Conservation (phyloP, 106 monocot species). For the Triglochin maritima region DNA sequence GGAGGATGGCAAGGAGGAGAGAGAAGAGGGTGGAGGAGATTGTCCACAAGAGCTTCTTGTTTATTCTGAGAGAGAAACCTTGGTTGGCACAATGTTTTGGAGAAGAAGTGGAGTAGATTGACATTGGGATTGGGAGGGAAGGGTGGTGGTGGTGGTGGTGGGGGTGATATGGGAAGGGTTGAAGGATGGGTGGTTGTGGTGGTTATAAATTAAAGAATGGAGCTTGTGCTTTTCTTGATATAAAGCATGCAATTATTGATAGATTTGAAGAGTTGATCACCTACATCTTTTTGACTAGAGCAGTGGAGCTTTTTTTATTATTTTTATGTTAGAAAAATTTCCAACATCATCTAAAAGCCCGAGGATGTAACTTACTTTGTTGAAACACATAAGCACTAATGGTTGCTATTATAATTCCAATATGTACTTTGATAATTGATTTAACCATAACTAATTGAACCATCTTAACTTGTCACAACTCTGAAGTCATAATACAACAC, state of each 20-base stretch:
- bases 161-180: not conserved
- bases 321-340: not conserved
- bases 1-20: conserved; percentile 26
- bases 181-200: too few relatives aligned
- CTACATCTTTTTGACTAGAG: not conserved
- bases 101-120: conserved; percentile 33
- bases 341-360: not conserved
- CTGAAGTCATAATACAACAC: too few relatives aligned
- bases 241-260: conserved; percentile 8
- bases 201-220: not conserved
- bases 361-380: conserved; percentile 1
- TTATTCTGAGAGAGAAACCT: conserved; percentile 26
- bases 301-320: not conserved
- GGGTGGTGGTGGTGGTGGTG: not conserved
- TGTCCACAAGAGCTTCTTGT: conserved; percentile 43
- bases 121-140: conserved; percentile 28
- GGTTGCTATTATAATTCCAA: not conserved
- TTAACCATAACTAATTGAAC: too few relatives aligned
- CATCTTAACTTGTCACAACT: too few relatives aligned
- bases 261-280: not conserved
- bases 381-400: not conserved
- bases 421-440: too few relatives aligned
- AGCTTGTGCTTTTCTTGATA: not conserved
- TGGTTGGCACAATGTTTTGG: conserved; percentile 67
- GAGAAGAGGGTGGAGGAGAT: conserved; percentile 37